Base-by-base conservation (phyloP, 1,139 yeast genomes). In the Debaryomyces nepalensis region DNA sequence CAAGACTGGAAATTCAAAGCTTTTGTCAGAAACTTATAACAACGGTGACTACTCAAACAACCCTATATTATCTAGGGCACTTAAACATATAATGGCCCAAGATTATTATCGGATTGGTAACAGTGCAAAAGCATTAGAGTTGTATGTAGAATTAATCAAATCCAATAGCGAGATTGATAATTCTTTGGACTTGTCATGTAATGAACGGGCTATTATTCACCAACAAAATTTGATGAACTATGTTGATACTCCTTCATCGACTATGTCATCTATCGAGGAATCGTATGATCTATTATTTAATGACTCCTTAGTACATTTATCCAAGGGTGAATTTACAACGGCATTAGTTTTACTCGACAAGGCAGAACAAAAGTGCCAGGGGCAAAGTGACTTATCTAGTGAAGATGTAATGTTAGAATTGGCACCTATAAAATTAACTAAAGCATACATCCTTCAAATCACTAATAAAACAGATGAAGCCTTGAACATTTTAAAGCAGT, bases 31-130 rank as follows among this genome's bases (percentile, higher is more conserved):
- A 22, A 64, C 80, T 19, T 68, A 74, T 49, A 48, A 65, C 22
- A 59, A 49, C 23, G 55, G 54, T 21, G 45, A 64, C 15, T 51
- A 57, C 7, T 65, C 55, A 10, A 50, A 49, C 15, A 39, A 41
- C 37, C 32, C 42, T 15, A 46, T 54, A 24, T 45, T 60, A 42
- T 50, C 51, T 24, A 66, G 82, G 51, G 91, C 89, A 0, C 64
- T 87, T 46, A 66, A 75, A 41, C 96, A 90, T 59, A 75, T 89
- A n/a, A 64, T 83, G 48, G 97, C 97, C 0, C 99, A 91, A 64
- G 81, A 82, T 48, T 77, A 76, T 57, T 89, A 87, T 68, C 83
- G 83, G 56, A 61, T 63, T 26, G 97, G 96, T 6, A 60, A 77
- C 15, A 74, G 79, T 51, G 59, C 56, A 1, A 72, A 75, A 35